Evolutionary conservation across 139 green algal species (phyloP).

Genomic region (Mesotaenium endlicherianum): DNA sequence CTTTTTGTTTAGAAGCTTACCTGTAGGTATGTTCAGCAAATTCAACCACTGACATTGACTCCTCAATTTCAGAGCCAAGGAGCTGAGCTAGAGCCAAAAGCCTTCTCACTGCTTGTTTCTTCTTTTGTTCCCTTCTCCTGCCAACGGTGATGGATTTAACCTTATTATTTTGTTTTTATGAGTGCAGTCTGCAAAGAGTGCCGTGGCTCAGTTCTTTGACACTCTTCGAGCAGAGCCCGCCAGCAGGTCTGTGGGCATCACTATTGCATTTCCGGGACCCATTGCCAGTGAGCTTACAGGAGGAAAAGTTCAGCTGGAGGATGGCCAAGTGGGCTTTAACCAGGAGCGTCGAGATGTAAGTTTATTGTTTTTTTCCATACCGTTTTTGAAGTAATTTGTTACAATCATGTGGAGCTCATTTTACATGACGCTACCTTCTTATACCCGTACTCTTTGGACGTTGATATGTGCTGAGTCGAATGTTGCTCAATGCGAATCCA

Average conservation of each 20-base stretch:
- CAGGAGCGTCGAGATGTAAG: slow-evolving; percentile 29
- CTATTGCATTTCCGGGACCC: slow-evolving; percentile 20
- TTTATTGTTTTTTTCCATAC: not conserved
- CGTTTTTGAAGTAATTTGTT: not conserved
- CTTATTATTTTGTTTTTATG: slow-evolving; percentile 8
- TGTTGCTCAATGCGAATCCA: not conserved
- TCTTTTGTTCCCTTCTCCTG: not conserved
- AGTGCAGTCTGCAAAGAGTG: slow-evolving; percentile 22
- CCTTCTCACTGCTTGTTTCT: not conserved
- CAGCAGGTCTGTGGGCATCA: slow-evolving; percentile 8
- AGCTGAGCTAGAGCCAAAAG: not conserved
- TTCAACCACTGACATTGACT: too few species aligned
- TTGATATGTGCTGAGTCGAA: not conserved
- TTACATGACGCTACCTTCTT: not conserved
- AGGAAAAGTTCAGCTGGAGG: slow-evolving; percentile 6
- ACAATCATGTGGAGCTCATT: not conserved
- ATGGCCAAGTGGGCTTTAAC: slow-evolving; percentile 19
- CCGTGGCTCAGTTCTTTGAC: slow-evolving; percentile 39
- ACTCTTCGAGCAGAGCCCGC: slow-evolving; percentile 24
- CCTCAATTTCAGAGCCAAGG: too few species aligned
- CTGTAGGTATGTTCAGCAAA: not conserved
- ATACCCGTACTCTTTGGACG: not conserved
- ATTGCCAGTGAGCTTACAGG: slow-evolving; percentile 26
- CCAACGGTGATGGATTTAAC: not conserved
- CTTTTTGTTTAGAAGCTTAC: not conserved